These are phyloP conservation scores for Allium sativum DNA, from an alignment of 106 monocot species.

Conservation along the genomic window DNA sequence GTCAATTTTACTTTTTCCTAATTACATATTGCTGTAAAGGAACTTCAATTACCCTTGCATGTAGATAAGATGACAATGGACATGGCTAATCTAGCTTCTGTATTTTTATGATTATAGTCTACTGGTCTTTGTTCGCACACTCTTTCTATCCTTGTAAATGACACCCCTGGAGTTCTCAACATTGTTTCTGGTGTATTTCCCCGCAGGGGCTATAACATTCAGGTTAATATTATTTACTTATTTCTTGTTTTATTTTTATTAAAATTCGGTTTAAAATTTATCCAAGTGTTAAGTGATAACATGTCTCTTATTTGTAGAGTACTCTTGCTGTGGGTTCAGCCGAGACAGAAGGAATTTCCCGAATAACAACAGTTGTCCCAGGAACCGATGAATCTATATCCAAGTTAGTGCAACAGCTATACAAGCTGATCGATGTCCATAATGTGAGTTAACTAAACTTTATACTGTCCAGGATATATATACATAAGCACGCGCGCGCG, in stretches of 20 bases:
- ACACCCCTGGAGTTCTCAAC: constrained; percentile 88
- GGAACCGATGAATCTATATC: constrained; percentile 81
- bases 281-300: too few species aligned
- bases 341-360: constrained; percentile 70
- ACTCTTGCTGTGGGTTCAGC: constrained; percentile 92
- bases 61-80: too few species aligned
- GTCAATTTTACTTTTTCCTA: constrained; percentile 5
- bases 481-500: too few species aligned
- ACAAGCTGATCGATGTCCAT: constrained; percentile 92
- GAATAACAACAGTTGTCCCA: constrained; percentile 95
- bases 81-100: background rate
- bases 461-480: background rate
- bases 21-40: too few species aligned
- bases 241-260: background rate
- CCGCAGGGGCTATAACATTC: constrained; percentile 77
- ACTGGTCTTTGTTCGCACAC: constrained; percentile 85
- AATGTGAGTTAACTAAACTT: constrained; percentile 33
- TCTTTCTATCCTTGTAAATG: constrained; percentile 89
- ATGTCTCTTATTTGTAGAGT: constrained; percentile 35
- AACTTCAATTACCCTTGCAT: too few species aligned
- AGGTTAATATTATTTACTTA: background rate
- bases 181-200: constrained; percentile 92
- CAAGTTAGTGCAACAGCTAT: constrained; percentile 78
- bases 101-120: constrained; percentile 26
- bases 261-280: too few species aligned